Evolutionary conservation across 2,329 filamentous ascomycete species (phyloP).

Genomic region (Cladosporium austrohemisphaericum): DNA sequence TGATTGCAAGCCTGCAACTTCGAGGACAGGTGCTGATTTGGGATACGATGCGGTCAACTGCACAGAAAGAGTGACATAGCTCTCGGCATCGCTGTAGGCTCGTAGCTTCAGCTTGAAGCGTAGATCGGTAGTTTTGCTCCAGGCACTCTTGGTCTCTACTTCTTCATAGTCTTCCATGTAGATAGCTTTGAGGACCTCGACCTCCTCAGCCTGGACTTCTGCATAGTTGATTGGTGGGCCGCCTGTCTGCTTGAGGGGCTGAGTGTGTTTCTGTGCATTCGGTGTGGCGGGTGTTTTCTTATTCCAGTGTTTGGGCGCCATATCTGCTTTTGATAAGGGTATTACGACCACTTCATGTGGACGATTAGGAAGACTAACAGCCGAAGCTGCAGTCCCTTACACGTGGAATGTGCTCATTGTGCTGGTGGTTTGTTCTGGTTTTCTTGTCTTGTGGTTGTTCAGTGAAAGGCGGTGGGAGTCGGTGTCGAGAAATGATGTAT

Average conservation of each 20-base stretch:
- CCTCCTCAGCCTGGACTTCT: slow-evolving; percentile 82
- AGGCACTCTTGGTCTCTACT: slow-evolving; percentile 68
- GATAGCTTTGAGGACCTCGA: slow-evolving; percentile 79
- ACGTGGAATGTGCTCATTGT: slow-evolving; percentile 30
- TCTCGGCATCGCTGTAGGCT: slow-evolving; percentile 67
- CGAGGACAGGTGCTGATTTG: slow-evolving; percentile 71
- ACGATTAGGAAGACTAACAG: slow-evolving; percentile 37
- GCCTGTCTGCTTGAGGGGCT: slow-evolving; percentile 11
- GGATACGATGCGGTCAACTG: slow-evolving; percentile 88
- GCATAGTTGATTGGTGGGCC: slow-evolving; percentile 61
- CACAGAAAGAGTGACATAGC: slow-evolving; percentile 69
- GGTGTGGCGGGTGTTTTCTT: slow-evolving; percentile 26
- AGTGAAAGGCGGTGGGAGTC: slow-evolving; percentile 18
- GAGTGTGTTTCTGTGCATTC: slow-evolving; percentile 12
- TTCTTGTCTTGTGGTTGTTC: neutral
- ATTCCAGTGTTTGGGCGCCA: slow-evolving; percentile 45
- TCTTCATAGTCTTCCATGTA: slow-evolving; percentile 84
- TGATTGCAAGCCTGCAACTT: slow-evolving; percentile 60
- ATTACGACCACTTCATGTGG: slow-evolving; percentile 15
- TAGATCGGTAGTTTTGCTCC: slow-evolving; percentile 81
- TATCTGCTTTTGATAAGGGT: slow-evolving; percentile 28
- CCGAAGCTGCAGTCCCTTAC: slow-evolving; percentile 44
- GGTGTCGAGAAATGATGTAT: too few species aligned
- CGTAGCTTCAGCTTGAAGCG: slow-evolving; percentile 77
- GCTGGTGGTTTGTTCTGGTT: slow-evolving; percentile 26